Conservation (phyloP, 1,284 basidiomycete genomes). For the Golubevia pallescens region DNA sequence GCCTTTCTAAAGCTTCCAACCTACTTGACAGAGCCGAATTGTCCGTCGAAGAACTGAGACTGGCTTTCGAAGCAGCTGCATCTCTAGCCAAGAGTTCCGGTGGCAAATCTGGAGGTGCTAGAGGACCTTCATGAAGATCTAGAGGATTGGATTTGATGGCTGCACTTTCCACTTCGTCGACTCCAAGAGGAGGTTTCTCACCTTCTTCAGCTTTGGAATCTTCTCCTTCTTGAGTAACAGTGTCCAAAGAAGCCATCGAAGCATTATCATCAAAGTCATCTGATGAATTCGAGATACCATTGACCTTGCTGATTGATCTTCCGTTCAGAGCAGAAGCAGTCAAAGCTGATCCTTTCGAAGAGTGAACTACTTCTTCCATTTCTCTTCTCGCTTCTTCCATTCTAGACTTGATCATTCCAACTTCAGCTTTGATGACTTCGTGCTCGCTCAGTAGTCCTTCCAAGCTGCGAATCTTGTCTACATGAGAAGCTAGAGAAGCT, state of each 20-base stretch:
- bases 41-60: neutral
- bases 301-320: too few species aligned
- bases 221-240: conserved; percentile 29
- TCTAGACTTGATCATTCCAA: conserved; percentile 67
- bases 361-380: conserved; percentile 21
- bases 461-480: conserved; percentile 82
- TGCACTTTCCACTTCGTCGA: conserved; percentile 17
- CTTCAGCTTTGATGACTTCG: conserved; percentile 81
- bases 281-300: too few species aligned
- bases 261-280: conserved; percentile 50
- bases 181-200: conserved; percentile 8
- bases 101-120: conserved; percentile 40
- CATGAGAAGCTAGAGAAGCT: conserved; percentile 76
- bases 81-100: conserved; percentile 8
- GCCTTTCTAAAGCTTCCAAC: conserved; percentile 74
- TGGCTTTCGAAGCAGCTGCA: neutral
- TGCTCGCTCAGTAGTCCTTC: conserved; percentile 83
- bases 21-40: conserved; percentile 73
- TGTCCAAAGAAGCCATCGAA: conserved; percentile 52
- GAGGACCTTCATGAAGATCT: conserved; percentile 30
- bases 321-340: too few species aligned
- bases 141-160: neutral
- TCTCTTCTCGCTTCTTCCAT: conserved; percentile 61
- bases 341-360: neutral
- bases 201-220: neutral